Conservation (phyloP, 495 filamentous ascomycete species). For the Podospora conica region DNA sequence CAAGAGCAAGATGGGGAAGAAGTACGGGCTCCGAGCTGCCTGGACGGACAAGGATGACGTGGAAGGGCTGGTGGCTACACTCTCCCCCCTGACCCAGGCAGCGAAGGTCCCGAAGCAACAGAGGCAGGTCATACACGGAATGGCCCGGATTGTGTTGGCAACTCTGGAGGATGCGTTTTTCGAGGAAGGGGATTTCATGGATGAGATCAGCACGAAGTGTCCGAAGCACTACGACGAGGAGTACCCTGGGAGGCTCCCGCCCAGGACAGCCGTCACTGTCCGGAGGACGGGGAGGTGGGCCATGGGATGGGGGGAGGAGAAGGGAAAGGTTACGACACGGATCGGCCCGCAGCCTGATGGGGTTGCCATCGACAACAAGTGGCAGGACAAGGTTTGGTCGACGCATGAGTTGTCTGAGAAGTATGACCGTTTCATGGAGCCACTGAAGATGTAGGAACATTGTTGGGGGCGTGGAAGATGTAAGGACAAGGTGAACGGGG, state of each 20-base stretch:
- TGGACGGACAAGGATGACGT: background rate
- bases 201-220: too few species aligned
- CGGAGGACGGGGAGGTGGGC: background rate
- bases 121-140: background rate
- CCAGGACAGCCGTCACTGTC: background rate
- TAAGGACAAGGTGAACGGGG: too few species aligned
- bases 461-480: background rate
- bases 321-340: background rate
- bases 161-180: background rate
- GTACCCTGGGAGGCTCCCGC: background rate
- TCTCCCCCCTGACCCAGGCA: background rate
- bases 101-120: background rate
- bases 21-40: background rate
- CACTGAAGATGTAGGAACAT: background rate
- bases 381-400: background rate
- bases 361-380: background rate
- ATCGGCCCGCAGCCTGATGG: background rate
- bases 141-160: background rate
- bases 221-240: background rate
- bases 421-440: background rate
- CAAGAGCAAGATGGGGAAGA: background rate
- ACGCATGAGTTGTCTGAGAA: background rate
- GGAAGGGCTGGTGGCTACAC: background rate
- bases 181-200: too few species aligned
- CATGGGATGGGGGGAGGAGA: background rate